Conservation (phyloP, 2,329 filamentous ascomycete species). For the Acrocalymma vagum region DNA sequence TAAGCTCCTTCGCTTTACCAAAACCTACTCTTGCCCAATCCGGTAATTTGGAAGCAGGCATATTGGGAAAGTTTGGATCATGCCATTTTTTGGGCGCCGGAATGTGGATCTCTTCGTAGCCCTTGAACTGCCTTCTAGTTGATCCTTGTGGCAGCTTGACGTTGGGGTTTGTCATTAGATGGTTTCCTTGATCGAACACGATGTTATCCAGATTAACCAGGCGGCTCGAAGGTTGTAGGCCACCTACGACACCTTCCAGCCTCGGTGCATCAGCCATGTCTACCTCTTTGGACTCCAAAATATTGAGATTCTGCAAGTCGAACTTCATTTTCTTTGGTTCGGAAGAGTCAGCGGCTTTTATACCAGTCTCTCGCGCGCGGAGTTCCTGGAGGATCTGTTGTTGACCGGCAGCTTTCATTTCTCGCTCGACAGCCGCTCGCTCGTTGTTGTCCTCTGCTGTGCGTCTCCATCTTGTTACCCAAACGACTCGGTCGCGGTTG, state of each 20-base stretch:
- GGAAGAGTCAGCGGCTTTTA: constrained; percentile 62
- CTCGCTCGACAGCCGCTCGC: constrained; percentile 79
- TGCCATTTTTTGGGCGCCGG: constrained; percentile 88
- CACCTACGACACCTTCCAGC: constrained; percentile 71
- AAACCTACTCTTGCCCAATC: constrained; percentile 92
- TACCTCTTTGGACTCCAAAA: constrained; percentile 66
- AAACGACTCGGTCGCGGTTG: constrained; percentile 93
- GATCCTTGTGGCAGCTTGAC: constrained; percentile 93
- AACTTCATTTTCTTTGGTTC: constrained; percentile 82
- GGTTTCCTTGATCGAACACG: constrained; percentile 96
- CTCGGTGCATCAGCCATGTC: constrained; percentile 49
- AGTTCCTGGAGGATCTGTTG: constrained; percentile 89
- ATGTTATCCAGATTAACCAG: constrained; percentile 95
- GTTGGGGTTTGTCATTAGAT: constrained; percentile 99
- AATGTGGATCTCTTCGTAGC: constrained; percentile 98
- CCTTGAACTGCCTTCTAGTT: constrained; percentile 94
- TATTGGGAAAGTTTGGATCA: constrained; percentile 77
- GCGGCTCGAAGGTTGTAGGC: constrained; percentile 86
- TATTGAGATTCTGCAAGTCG: constrained; percentile 86
- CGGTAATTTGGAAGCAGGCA: constrained; percentile 87
- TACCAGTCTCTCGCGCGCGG: constrained; percentile 71
- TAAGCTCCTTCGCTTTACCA: constrained; percentile 84
- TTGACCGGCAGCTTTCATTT: constrained; percentile 90
- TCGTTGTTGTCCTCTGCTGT: constrained; percentile 80
- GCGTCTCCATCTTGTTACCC: constrained; percentile 87